phyloP scores from a whole-genome alignment of 192 early-diverging fungal genomes.

The Funneliformis geosporum region DNA sequence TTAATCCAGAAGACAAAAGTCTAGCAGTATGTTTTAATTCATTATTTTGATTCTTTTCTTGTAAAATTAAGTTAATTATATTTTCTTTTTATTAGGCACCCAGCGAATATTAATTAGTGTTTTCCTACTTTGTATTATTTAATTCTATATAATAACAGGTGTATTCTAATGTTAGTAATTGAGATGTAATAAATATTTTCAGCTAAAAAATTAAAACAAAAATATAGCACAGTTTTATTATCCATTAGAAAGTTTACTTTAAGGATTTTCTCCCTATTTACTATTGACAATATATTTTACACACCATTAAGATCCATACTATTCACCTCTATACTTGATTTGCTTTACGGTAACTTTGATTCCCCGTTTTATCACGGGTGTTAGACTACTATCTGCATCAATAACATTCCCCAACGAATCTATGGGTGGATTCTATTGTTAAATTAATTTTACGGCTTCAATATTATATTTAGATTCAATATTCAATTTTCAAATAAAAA shows the following conservation, averaged over 20 bases:
- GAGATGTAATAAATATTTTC: neutral
- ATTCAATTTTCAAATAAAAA: neutral
- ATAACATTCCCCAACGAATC: conserved; percentile 7
- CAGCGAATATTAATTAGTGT: neutral
- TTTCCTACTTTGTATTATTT: too few relatives aligned
- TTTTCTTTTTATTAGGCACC: neutral
- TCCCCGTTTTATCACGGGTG: conserved; percentile 6
- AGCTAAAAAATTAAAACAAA: neutral
- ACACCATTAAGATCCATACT: neutral
- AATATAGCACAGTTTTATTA: neutral
- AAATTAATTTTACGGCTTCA: neutral
- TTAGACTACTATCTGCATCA: conserved; percentile 12
- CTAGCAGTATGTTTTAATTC: neutral
- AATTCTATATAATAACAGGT: too few relatives aligned
- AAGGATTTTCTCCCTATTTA: neutral
- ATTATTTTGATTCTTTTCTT: neutral
- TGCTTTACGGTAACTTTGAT: conserved; percentile 1
- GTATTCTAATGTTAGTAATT: neutral
- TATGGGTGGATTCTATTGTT: neutral
- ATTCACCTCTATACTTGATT: conserved; percentile 5
- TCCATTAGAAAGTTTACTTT: neutral
- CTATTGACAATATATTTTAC: neutral
- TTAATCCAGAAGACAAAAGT: neutral
- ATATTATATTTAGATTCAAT: neutral
- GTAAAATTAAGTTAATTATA: neutral